Conservation (phyloP, 768 basidiomycete species). For the Solioccasus polychromus region DNA sequence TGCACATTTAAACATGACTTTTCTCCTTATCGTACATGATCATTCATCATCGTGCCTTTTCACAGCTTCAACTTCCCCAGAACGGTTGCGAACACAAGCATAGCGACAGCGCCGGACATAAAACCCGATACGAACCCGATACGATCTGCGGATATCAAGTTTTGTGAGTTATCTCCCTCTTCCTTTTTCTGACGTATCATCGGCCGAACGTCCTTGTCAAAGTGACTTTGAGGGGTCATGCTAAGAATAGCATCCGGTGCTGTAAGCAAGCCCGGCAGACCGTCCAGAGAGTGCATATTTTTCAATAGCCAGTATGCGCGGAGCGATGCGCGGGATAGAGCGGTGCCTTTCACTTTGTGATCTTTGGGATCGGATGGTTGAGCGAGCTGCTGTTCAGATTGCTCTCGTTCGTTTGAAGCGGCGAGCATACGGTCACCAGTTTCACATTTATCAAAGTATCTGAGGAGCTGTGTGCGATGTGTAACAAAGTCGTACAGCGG, state of each 20-base stretch:
- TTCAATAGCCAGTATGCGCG: constrained; percentile 49
- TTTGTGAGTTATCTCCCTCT: not conserved
- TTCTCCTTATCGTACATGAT: too few relatives aligned
- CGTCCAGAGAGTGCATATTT: constrained; percentile 54
- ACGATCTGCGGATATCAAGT: too few relatives aligned
- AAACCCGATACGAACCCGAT: too few relatives aligned
- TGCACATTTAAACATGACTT: too few relatives aligned
- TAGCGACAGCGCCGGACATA: too few relatives aligned
- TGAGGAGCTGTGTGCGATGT: constrained; percentile 51
- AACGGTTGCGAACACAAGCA: too few relatives aligned
- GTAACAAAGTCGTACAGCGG: constrained; percentile 57
- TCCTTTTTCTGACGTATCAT: constrained; percentile 1
- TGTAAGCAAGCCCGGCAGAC: constrained; percentile 46
- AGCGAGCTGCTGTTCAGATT: not conserved
- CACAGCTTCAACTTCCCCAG: too few relatives aligned
- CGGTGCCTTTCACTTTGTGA: not conserved
- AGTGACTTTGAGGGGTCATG: constrained; percentile 12
- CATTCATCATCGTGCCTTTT: too few relatives aligned
- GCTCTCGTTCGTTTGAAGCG: not conserved
- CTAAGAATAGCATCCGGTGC: constrained; percentile 20
- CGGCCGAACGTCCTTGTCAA: constrained; percentile 18
- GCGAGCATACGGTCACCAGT: constrained; percentile 31
- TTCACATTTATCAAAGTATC: constrained; percentile 43
- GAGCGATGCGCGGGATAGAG: constrained; percentile 36
- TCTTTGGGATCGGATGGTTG: constrained; percentile 7